phyloP scores from a whole-genome alignment of 768 basidiomycete genomes.

The Tylopilus cervinicoccineus region DNA sequence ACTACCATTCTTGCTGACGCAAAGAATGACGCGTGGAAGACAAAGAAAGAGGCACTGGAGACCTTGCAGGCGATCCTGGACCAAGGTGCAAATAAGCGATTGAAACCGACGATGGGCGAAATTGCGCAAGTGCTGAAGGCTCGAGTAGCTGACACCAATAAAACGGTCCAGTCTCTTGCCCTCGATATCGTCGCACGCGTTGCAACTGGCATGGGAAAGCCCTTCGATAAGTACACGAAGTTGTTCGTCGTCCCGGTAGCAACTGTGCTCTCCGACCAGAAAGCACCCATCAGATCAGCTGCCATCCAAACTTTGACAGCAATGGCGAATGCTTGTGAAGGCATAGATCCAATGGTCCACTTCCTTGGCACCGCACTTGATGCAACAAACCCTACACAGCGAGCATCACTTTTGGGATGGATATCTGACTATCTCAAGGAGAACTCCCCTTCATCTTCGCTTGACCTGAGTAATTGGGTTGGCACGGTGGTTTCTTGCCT shows the following conservation, averaged over 20 bases:
- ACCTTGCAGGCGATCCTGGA: conserved; percentile 78
- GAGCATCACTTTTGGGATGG: conserved; percentile 77
- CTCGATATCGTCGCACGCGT: conserved; percentile 88
- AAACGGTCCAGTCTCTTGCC: conserved; percentile 86
- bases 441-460: conserved; percentile 45
- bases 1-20: conserved; percentile 78
- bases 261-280: conserved; percentile 89
- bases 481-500: conserved; percentile 66
- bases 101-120: conserved; percentile 91
- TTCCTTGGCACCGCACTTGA: conserved; percentile 82
- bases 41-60: conserved; percentile 93
- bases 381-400: conserved; percentile 81
- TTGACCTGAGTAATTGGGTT: conserved; percentile 73
- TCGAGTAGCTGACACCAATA: conserved; percentile 88
- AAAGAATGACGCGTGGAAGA: conserved; percentile 96
- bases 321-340: conserved; percentile 81
- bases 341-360: conserved; percentile 75
- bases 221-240: conserved; percentile 87
- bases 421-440: conserved; percentile 74
- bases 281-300: conserved; percentile 76
- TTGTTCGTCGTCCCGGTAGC: conserved; percentile 74
- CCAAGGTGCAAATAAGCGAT: conserved; percentile 85
- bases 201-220: conserved; percentile 91
- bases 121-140: conserved; percentile 86
- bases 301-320: conserved; percentile 76